Base-by-base conservation (phyloP, 768 basidiomycete species). In the Lentinula sp. region DNA sequence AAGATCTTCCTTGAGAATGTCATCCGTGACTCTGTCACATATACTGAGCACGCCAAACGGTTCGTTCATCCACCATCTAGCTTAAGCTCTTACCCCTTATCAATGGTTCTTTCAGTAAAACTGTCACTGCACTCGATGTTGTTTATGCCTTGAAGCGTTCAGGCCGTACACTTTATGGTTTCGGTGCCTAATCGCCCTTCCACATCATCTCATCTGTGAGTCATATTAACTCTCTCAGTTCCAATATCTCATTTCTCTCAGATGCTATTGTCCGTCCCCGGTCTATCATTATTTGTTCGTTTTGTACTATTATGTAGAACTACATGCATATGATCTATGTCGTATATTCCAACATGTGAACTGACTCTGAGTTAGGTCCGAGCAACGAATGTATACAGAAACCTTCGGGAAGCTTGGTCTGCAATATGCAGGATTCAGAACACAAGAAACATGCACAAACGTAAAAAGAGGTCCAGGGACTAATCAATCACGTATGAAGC, bases 141-240 rank as follows among this genome's bases (percentile, higher is more conserved):
- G 56, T 57, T 15, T 57, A 57, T 46, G 56, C 56, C 31, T 35
- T 57, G 42, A 57, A 57, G 56, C 56, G 83, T 7, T 83, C 81
- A 5, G 82, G 82, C 39, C 80, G 86, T 62, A 88, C 85, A 3
- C 80, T 89, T 18, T 88, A 88, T 70, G 87, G 86, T 70, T 86
- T 87, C 76, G 85, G 85, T 66, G 83, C 81, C 68, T 85, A 76
- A 72, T 56, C 23, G 37, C 37, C 28, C 28, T 3, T 3, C 3
- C 28, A 28, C 28, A 28, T 28, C 28, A 28, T 10, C 61, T 42
- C 11, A 13, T 31, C 28, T 15, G 42, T 57, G 40, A 57, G 56
- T 57, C 56, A 57, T 42, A 10, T 34, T 31, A 60, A 54, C 63
- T 5, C 32, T 23, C 13, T 13, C 34, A 34, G n/a, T 21, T 3